Conservation (phyloP, 2,329 filamentous ascomycete species). For the Botryotinia convoluta region DNA sequence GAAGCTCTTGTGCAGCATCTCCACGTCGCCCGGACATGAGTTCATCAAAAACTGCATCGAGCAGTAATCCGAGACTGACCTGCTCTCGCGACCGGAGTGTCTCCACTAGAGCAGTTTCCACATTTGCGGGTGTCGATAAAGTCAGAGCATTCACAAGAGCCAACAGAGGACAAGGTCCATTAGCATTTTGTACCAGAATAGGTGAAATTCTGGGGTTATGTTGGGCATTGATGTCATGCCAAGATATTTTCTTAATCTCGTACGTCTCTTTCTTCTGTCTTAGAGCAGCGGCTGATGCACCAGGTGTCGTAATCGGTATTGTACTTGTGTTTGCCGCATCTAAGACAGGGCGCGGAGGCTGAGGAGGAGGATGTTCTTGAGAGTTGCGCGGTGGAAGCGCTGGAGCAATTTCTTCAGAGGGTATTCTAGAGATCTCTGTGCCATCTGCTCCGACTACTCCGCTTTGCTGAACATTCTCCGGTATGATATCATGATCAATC, state of each 20-base stretch:
- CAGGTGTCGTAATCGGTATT: conserved; percentile 24
- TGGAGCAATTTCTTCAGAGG: conserved; percentile 28
- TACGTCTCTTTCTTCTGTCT: conserved; percentile 66
- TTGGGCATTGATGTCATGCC: conserved; percentile 64
- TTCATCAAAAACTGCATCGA: conserved; percentile 91
- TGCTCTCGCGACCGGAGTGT: conserved; percentile 78
- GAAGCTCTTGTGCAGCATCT: conserved; percentile 60
- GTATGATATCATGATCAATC: conserved; percentile 30
- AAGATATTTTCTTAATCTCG: conserved; percentile 86
- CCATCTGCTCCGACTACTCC: conserved; percentile 27
- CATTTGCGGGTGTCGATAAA: conserved; percentile 69
- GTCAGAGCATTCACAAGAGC: conserved; percentile 91
- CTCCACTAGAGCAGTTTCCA: conserved; percentile 70
- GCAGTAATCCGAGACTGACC: conserved; percentile 77
- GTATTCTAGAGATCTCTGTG: conserved; percentile 20
- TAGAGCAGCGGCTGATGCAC: conserved; percentile 14
- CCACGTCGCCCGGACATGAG: conserved; percentile 75
- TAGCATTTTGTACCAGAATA: conserved; percentile 87
- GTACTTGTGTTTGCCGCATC: conserved; percentile 23
- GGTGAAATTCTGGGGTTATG: conserved; percentile 74
- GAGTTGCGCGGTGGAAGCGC: conserved; percentile 33
- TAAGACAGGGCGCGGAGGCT: conserved; percentile 31
- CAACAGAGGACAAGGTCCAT: conserved; percentile 89
- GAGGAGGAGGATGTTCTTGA: conserved; percentile 29
- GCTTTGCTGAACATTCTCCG: conserved; percentile 30